Evolutionary conservation across 345 rosid genomes (phyloP), one percentile per base, ranked within the genome.

Genomic region (Garcia nutans): DNA sequence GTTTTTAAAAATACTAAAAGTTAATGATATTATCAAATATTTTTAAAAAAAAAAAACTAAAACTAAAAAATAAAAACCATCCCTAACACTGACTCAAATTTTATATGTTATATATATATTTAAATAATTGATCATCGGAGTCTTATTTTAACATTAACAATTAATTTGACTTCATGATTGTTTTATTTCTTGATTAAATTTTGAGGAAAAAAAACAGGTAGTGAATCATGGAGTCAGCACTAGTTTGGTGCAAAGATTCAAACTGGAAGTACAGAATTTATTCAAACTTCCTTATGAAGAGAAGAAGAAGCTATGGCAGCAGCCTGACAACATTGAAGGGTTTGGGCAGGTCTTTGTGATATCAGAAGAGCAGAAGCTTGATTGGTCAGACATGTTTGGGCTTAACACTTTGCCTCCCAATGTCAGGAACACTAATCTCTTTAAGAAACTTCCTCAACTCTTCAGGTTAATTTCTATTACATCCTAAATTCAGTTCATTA

Each of bases 321-420:
- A 71, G 5, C 83, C 87, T 0, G 86, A 80, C 20, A 83, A 86
- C 70, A 82, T 85, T 0, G 85, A 88, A 57, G 89, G 91, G 7
- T 88, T 88, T 55, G 91, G 88, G 54, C 88, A 88, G 78, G 65
- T 79, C 19, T 79, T 86, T 62, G 91, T 88, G 50, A 77, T 75
- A 10, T 88, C 87, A 3, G 84, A 86, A 31, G 87, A 88, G 55
- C 89, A 88, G 76, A 88, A 85, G 77, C 82, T 88, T 13, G 89
- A 86, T 58, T 88, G 91, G 91, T 83, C 82, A 6, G 89, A 88
- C 65, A 83, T 85, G 88, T 88, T 88, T 71, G 80, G 37, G 50
- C 44, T 83, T 5, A 78, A 82, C 24, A 88, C 86, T 12, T 66
- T 82, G 61, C 91, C 89, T 10, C 68, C 52, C 61, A 6, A 76